Evolutionary conservation across 179 eudicot genomes (phyloP), one percentile per base, ranked within the genome.

Genomic region (Actinidia arguta): DNA sequence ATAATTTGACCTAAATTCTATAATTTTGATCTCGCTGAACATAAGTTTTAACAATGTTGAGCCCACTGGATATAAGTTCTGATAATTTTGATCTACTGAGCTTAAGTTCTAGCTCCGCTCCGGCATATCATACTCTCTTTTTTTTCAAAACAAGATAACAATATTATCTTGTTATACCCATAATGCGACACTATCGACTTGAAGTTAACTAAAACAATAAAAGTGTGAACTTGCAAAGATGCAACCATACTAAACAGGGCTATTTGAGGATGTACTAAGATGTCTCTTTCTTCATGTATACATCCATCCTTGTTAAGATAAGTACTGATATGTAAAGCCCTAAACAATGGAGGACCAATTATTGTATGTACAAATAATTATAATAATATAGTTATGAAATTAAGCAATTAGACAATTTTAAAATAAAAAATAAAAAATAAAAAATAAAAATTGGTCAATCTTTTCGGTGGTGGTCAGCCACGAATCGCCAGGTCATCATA

Each of bases 231-330:
- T 25, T 8, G 27, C 22, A 25, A 24, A 72, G 56, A 42, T 71
- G 31, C 10, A 47, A 46, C 10, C 54, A 8, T 47, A 22, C 36
- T 24, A 10, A 64, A 64, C 10, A 27, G 13, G 69, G 39, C 25
- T 24, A 64, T 24, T 64, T 64, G 39, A 7, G 12, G 39, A 24
- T 64, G 11, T 5, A 59, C 64, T 25, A 54, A 50, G 7, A 73
- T 24, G 61, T 73, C 76, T 73, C 12, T 25, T 50, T 50, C 76
- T 72, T 71, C 16, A 71, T 44, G 54, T 42, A 68, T 39, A n/a
- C n/a, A n/a, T n/a, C n/a, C 55, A 71, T 8, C 12, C 31, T 39
- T 68, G 73, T 18, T 39, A 70, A 68, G 75, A n/a, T 6, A 18
- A 18, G 44, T 12, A 64, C 9, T n/a, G n/a, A 1, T 13, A 54